These are phyloP conservation scores for Neonectria hederae DNA, from an alignment of 2,329 filamentous ascomycete genomes.

Conservation along the genomic window DNA sequence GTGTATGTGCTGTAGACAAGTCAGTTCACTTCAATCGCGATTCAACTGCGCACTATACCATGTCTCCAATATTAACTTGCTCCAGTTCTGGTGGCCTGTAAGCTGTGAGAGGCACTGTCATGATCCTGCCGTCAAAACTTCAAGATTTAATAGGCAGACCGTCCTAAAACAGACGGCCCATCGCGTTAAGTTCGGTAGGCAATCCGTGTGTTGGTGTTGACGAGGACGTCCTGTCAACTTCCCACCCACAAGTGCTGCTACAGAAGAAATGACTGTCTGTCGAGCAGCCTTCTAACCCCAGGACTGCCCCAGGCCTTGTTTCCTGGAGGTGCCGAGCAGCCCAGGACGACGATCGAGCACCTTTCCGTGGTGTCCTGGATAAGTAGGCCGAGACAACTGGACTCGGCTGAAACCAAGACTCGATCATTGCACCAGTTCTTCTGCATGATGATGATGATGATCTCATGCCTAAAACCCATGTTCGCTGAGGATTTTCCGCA, in stretches of 20 bases:
- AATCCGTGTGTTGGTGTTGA: neutral
- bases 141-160: neutral
- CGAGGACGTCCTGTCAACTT: neutral
- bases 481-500: constrained; percentile 37
- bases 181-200: no score
- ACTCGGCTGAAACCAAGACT: constrained; percentile 6
- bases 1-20: neutral
- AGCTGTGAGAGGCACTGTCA: constrained; percentile 1
- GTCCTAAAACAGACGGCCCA: neutral
- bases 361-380: neutral
- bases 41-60: neutral
- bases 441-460: constrained; percentile 8
- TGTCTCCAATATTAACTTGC: constrained; percentile 2
- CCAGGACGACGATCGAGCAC: neutral
- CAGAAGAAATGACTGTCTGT: neutral
- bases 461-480: constrained; percentile 24
- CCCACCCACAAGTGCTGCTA: neutral
- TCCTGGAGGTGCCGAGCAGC: neutral
- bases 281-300: neutral
- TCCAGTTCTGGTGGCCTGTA: neutral
- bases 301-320: neutral
- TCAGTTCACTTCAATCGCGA: neutral
- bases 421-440: constrained; percentile 3
- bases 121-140: neutral
- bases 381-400: neutral